Evolutionary conservation across 139 green algal genomes (phyloP), one percentile per base, ranked within the genome.

Genomic region (Chlorella vulgaris): DNA sequence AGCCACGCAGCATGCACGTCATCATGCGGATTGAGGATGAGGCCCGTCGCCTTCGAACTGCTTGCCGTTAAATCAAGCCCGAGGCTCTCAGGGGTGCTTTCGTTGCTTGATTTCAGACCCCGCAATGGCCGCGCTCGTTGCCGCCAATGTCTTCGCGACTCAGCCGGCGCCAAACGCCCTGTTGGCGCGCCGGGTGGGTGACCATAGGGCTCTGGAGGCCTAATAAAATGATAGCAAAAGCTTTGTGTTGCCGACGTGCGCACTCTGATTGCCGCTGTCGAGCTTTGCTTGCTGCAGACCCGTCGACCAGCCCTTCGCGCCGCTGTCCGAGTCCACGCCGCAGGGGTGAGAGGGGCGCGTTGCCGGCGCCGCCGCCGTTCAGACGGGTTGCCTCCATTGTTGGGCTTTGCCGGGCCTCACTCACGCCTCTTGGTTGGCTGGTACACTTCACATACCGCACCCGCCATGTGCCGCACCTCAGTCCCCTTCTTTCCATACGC

Each of bases 321-420:
- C 38, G 38, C 51, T 36, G 53, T 79, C 24, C 53, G 53, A 53
- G 73, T 69, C 33, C 73, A 69, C 51, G 73, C 71, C 43, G 65
- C 66, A 42, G 66, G 22, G 66, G 53, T 67, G 73, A 67, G 73
- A 26, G 3, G 4, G 3, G 28, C 61, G 61, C 29, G 28, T 35
- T 51, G 65, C 65, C 65, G 65, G 33, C 36, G 35, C 35, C 73
- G 53, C 43, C 36, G 73, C 53, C 28, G 51, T 53, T 31, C 47
- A 47, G 21, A 4, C 73, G 4, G 10, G 51, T 33, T 15, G 13
- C 10, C 7, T 53, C 19, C 31, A 1, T 65, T n/a, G 18, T 2
- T 6, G 5, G 15, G 13, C 21, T 42, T n/a, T 39, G 21, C 7
- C 28, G 40, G 28, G 42, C 42, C 39, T 39, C 40, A 28, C 33